Conservation (phyloP, 1,284 basidiomycete species). For the Trichosporon coremiiforme region DNA sequence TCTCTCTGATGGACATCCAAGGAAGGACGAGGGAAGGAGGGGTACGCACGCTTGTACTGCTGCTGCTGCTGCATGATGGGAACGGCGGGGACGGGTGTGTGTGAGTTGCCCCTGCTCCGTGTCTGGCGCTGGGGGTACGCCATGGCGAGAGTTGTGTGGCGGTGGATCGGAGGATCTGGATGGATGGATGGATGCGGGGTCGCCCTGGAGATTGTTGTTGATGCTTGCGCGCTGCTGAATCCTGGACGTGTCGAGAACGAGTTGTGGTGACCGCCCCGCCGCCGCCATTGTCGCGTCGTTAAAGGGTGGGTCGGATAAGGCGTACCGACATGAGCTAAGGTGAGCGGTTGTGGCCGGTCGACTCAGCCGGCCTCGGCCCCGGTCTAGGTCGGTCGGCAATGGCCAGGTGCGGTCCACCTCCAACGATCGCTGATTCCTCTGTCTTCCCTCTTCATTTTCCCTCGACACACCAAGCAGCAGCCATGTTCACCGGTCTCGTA, state of each 20-base stretch:
- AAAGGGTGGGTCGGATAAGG: neutral
- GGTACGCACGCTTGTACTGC: constrained; percentile 23
- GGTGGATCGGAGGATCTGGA: neutral
- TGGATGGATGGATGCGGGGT: constrained; percentile 1
- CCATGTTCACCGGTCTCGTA: constrained; percentile 56
- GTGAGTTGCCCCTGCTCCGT: neutral
- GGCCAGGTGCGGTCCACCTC: neutral
- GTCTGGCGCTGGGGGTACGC: constrained; percentile 16
- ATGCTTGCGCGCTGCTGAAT: neutral
- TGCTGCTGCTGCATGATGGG: constrained; percentile 16
- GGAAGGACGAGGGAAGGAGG: neutral
- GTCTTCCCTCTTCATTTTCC: neutral
- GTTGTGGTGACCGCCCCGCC: neutral
- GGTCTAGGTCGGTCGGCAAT: neutral
- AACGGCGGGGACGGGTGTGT: neutral
- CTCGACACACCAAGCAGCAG: neutral
- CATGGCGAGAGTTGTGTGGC: neutral
- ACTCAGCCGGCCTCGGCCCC: constrained; percentile 1
- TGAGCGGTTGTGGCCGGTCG: constrained; percentile 3
- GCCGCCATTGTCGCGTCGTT: neutral
- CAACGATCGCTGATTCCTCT: neutral
- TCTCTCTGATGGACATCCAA: no score
- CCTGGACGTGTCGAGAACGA: constrained; percentile 17
- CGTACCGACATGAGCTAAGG: neutral
- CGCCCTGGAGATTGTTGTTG: constrained; percentile 10